phyloP scores from a whole-genome alignment of 2,329 filamentous ascomycete species.

The Capronia epimyces region DNA sequence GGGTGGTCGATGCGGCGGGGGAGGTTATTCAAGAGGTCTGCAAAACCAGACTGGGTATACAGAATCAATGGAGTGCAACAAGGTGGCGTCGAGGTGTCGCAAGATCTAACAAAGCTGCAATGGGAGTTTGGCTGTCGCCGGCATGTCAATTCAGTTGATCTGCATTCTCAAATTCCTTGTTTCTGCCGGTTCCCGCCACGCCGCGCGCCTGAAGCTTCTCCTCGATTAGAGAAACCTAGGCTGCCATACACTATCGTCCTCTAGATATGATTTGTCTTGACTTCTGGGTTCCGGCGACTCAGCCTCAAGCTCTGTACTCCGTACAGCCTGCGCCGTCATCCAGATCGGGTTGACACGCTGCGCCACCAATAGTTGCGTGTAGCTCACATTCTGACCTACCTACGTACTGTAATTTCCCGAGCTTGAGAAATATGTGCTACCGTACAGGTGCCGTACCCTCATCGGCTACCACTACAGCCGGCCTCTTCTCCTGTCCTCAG shows the following conservation, averaged over 20 bases:
- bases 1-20: neutral
- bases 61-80: neutral
- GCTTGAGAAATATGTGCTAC: too few species aligned
- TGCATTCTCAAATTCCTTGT: neutral
- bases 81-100: conserved; percentile 1
- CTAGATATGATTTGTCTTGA: too few species aligned
- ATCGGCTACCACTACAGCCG: conserved; percentile 8
- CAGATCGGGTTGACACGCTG: neutral
- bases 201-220: too few species aligned
- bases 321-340: neutral
- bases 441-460: too few species aligned
- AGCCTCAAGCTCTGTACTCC: neutral
- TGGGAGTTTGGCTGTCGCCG: conserved; percentile 4
- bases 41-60: neutral
- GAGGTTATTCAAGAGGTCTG: neutral
- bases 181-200: neutral
- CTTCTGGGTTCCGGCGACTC: too few species aligned
- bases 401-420: too few species aligned
- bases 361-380: too few species aligned
- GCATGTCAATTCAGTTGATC: neutral
- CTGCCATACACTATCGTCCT: too few species aligned
- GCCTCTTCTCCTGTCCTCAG: conserved; percentile 19
- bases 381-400: too few species aligned
- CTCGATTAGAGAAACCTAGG: neutral
- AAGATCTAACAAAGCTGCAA: neutral